Conservation (phyloP, 768 basidiomycete genomes). For the Naematelia encephala region DNA sequence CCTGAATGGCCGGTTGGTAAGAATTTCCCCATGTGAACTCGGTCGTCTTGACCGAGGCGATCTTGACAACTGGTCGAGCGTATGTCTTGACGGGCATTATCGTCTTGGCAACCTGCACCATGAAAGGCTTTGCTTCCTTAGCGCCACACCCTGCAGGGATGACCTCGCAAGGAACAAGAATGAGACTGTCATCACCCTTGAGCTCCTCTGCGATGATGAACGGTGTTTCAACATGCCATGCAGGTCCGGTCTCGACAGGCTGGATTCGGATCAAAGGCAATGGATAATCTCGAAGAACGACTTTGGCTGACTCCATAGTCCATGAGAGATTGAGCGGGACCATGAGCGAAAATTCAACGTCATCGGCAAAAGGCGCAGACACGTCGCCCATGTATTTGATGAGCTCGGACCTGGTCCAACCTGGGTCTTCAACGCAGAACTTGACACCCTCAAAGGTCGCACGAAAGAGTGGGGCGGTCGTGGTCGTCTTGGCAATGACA, state of each 20-base stretch:
- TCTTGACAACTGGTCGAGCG: constrained; percentile 66
- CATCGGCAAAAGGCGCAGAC: constrained; percentile 62
- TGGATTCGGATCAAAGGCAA: constrained; percentile 71
- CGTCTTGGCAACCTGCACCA: constrained; percentile 74
- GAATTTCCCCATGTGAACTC: constrained; percentile 86
- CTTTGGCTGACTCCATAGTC: constrained; percentile 60
- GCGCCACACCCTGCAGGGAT: constrained; percentile 59
- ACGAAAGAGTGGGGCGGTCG: constrained; percentile 67
- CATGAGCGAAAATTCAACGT: constrained; percentile 72
- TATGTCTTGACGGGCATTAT: constrained; percentile 95
- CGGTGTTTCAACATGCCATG: constrained; percentile 65
- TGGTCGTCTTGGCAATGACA: constrained; percentile 37
- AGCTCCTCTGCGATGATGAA: constrained; percentile 85
- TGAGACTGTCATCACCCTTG: constrained; percentile 63
- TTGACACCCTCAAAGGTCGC: constrained; percentile 61
- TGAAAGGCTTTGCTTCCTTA: constrained; percentile 58
- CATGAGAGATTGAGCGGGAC: constrained; percentile 77
- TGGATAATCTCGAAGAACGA: constrained; percentile 80
- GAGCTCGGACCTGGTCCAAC: constrained; percentile 57
- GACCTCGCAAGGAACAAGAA: constrained; percentile 69
- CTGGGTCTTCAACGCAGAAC: constrained; percentile 60
- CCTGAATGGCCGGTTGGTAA: constrained; percentile 78
- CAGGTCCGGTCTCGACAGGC: constrained; percentile 23
- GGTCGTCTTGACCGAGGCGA: constrained; percentile 65
- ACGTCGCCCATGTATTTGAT: constrained; percentile 58